Evolutionary conservation across 352 stramenopile genomes (phyloP).

Genomic region (Plasmopara halstedii): DNA sequence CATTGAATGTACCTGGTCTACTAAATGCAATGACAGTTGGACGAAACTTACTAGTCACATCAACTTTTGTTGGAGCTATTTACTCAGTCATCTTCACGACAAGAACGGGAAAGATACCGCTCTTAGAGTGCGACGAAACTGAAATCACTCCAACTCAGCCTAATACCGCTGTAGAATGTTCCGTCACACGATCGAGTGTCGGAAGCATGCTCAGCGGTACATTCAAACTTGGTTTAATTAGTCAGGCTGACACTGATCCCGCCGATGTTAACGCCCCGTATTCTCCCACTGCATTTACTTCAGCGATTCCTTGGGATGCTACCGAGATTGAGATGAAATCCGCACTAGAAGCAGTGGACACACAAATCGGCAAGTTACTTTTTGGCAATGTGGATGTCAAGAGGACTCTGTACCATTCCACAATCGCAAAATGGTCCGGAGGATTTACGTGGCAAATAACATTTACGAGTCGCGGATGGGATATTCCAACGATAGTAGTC

Average conservation of each 20-base stretch:
- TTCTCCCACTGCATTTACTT: slow-evolving; percentile 6
- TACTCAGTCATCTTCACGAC: slow-evolving; percentile 61
- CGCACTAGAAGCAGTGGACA: slow-evolving; percentile 33
- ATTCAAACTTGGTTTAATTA: slow-evolving; percentile 46
- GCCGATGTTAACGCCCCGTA: slow-evolving; percentile 18
- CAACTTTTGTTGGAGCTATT: slow-evolving; percentile 38
- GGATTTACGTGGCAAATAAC: slow-evolving; percentile 92
- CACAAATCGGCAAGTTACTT: slow-evolving; percentile 28
- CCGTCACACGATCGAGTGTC: slow-evolving; percentile 29
- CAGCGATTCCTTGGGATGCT: slow-evolving; percentile 66
- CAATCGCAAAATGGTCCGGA: slow-evolving; percentile 86
- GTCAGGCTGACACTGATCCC: slow-evolving; percentile 22
- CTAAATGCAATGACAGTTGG: slow-evolving; percentile 44
- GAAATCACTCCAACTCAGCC: slow-evolving; percentile 17
- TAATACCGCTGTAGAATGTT: slow-evolving; percentile 19
- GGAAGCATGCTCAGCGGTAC: slow-evolving; percentile 62
- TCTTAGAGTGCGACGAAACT: slow-evolving; percentile 33
- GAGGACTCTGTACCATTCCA: slow-evolving; percentile 65
- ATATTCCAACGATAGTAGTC: slow-evolving; percentile 77
- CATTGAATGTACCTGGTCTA: slow-evolving; percentile 16
- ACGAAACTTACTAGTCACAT: slow-evolving; percentile 22
- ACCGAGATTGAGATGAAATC: slow-evolving; percentile 55
- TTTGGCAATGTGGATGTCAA: slow-evolving; percentile 84
- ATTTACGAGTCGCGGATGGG: slow-evolving; percentile 74
- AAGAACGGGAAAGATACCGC: slow-evolving; percentile 42